These are phyloP conservation scores for Anisogramma anomala DNA, from an alignment of 2,329 filamentous ascomycete genomes.

Conservation along the genomic window DNA sequence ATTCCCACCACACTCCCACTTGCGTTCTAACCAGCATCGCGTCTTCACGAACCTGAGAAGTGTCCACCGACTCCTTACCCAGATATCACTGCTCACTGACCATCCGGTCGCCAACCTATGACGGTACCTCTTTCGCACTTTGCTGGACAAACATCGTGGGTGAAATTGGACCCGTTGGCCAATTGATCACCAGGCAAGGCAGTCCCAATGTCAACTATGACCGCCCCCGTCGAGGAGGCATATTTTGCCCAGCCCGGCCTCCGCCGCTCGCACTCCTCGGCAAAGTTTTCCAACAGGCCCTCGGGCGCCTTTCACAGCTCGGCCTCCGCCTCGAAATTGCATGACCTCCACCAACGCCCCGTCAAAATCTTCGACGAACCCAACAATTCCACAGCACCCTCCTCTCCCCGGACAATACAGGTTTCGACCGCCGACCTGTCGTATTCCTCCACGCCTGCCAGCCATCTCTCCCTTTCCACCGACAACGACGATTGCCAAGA, in stretches of 20 bases:
- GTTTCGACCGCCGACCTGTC: slow-evolving; percentile 45
- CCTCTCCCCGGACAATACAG: slow-evolving; percentile 41
- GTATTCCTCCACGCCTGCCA: slow-evolving; percentile 50
- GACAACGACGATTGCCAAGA: slow-evolving; percentile 39
- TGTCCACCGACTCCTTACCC: not conserved
- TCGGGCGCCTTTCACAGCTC: slow-evolving; percentile 31
- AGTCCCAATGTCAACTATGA: slow-evolving; percentile 41
- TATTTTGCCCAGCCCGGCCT: slow-evolving; percentile 44
- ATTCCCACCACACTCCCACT: too few species aligned
- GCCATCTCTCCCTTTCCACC: slow-evolving; percentile 47
- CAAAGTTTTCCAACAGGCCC: slow-evolving; percentile 38
- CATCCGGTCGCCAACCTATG: slow-evolving; percentile 17
- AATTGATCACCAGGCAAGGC: slow-evolving; percentile 16
- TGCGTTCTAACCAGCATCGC: not conserved
- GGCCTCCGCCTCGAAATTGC: slow-evolving; percentile 34
- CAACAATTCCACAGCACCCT: slow-evolving; percentile 41
- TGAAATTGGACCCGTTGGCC: slow-evolving; percentile 19
- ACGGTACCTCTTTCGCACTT: slow-evolving; percentile 11
- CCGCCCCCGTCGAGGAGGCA: slow-evolving; percentile 44
- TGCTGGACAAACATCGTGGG: slow-evolving; percentile 17
- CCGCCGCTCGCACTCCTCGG: slow-evolving; percentile 49
- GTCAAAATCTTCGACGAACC: slow-evolving; percentile 35
- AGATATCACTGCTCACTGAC: not conserved
- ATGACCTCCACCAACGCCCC: slow-evolving; percentile 33
- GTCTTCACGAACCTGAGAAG: not conserved